phyloP scores from a whole-genome alignment of 345 rosid genomes.

The Toxicodendron radicans region DNA sequence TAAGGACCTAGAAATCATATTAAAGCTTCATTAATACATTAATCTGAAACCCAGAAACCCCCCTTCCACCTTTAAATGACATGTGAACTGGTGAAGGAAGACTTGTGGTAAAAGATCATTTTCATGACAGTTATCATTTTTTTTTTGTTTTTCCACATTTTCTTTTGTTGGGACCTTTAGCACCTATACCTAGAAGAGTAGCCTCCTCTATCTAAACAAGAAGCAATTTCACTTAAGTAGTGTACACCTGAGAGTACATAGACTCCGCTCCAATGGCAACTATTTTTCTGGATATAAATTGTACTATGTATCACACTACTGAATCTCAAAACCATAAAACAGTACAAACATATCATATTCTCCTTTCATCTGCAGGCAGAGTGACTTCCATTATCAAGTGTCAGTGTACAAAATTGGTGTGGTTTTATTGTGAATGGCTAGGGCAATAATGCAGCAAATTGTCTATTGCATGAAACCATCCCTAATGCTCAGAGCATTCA shows the following conservation, averaged over 20 bases:
- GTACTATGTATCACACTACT: background rate
- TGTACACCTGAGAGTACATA: background rate
- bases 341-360: background rate
- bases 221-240: background rate
- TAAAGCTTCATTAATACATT: too few relatives aligned
- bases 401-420: background rate
- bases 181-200: background rate
- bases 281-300: background rate
- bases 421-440: background rate
- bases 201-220: background rate
- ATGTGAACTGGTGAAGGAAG: slow-evolving; percentile 1
- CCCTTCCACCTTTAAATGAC: background rate
- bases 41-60: background rate
- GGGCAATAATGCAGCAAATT: slow-evolving; percentile 21
- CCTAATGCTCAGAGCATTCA: background rate
- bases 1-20: too few relatives aligned
- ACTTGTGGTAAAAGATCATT: background rate
- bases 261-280: background rate
- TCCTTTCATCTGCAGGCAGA: background rate
- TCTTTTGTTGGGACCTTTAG: background rate
- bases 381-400: background rate
- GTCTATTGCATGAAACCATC: background rate
- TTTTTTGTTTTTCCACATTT: background rate
- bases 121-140: background rate
- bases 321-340: background rate